A percentile compares a stretch with the other conserved stretches of the same genome.
These are phyloP conservation scores for Fusarium tanahbumbuense DNA, from an alignment of 2,329 filamentous ascomycete species.

Conservation along the genomic window DNA sequence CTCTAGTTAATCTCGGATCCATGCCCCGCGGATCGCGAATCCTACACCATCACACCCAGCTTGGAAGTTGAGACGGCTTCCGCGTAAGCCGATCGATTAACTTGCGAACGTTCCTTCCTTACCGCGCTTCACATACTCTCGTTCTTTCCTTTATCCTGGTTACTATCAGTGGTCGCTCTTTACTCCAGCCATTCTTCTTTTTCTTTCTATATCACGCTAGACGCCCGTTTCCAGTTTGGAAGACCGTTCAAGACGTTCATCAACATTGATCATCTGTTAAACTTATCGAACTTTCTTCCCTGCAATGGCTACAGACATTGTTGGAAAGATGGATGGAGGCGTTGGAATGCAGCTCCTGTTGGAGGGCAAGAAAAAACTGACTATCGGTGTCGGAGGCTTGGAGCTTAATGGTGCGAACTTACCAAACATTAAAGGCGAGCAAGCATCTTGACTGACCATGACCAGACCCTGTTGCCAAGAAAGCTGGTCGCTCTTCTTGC, in stretches of 20 bases:
- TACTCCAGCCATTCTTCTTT: not conserved
- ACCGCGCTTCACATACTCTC: not conserved
- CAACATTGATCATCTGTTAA: not conserved
- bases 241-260: not conserved
- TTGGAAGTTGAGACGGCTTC: slow-evolving; percentile 10
- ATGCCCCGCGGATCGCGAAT: slow-evolving; percentile 34
- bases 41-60: slow-evolving; percentile 3
- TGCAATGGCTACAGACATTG: slow-evolving; percentile 20
- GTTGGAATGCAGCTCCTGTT: slow-evolving; percentile 48
- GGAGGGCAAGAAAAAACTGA: slow-evolving; percentile 49
- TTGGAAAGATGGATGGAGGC: slow-evolving; percentile 37
- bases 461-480: slow-evolving; percentile 41
- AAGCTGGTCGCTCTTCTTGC: slow-evolving; percentile 40
- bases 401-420: slow-evolving; percentile 51
- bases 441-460: slow-evolving; percentile 29
- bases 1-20: slow-evolving; percentile 37
- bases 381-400: slow-evolving; percentile 48
- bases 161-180: slow-evolving; percentile 3
- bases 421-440: slow-evolving; percentile 7
- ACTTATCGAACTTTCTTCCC: not conserved
- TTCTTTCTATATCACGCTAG: not conserved
- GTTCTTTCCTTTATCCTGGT: not conserved
- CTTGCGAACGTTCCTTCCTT: slow-evolving; percentile 10
- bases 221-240: slow-evolving; percentile 1
- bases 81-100: slow-evolving; percentile 30